Base-by-base conservation (phyloP, 2,329 filamentous ascomycete species). In the Neofusicoccum umdonicola region DNA sequence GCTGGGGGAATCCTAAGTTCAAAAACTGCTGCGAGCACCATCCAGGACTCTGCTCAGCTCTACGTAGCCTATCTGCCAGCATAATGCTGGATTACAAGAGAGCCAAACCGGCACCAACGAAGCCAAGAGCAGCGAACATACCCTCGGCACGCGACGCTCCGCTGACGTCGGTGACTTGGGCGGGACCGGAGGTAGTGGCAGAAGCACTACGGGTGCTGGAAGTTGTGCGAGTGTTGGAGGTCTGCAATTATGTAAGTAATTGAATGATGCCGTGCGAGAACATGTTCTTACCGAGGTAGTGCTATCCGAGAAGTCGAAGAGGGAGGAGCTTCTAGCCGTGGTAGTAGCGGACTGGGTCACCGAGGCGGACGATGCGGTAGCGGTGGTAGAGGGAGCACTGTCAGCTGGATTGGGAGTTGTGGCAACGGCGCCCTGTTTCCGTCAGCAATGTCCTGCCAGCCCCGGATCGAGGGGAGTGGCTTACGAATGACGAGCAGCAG, bases 101-200 rank as follows among this genome's bases (percentile, higher is more conserved):
- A 37, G 56, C 42, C 41, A 60, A 19, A 7, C 56, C 56, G 22
- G 56, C 56, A 35, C 56, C 56, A 13, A 60, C 42, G 12, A 47
- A n/a, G 22, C 56, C 56, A 60, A 60, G n/a, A 35, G 42, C 56
- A 19, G 56, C 56, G n/a, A 47, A 35, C 41, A 60, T 37, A 27
- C 44, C 56, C 31, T 48, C 41, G 4, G 56, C 56, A 13, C 56
- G 56, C 41, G 56, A 15, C 9, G 56, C 56, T 12, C 41, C 56
- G 15, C n/a, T 19, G 4, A 37, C 42, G 13, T 19, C 54, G 31
- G 56, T 60, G 31, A 60, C 56, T 31, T 48, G 56, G 41, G 19
- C 27, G 2, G 56, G 56, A 1, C 56, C 56, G 11, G 56, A 35
- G 12, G 39, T 60, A 4, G 41, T 37, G 27, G 56, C 56, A 4